phyloP scores from a whole-genome alignment of 768 basidiomycete species.

The Russula foetens region DNA sequence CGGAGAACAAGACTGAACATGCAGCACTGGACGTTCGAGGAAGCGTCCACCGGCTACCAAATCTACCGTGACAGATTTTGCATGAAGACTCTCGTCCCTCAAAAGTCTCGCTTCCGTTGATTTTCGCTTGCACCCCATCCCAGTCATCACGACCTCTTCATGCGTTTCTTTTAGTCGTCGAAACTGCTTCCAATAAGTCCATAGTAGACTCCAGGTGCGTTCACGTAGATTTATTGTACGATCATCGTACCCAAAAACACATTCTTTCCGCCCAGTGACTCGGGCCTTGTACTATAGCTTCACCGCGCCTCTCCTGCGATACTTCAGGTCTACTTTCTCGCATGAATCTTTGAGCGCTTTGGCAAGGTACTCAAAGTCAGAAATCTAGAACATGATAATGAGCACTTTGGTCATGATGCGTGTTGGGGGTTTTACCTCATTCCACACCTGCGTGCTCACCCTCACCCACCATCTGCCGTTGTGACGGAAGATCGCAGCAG shows the following conservation, averaged over 20 bases:
- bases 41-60: no score
- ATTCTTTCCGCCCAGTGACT: neutral
- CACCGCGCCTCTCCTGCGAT: neutral
- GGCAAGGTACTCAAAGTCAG: conserved; percentile 25
- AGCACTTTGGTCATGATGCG: neutral
- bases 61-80: no score
- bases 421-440: conserved; percentile 23
- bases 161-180: neutral
- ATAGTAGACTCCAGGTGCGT: neutral
- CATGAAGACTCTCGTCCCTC: no score
- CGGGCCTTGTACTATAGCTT: neutral
- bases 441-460: conserved; percentile 31
- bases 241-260: neutral
- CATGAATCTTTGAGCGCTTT: conserved; percentile 22
- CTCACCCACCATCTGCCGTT: conserved; percentile 30
- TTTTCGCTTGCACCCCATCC: no score
- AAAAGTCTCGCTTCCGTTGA: no score
- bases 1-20: no score
- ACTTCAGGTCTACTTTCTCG: conserved; percentile 17
- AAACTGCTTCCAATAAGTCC: no score
- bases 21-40: no score
- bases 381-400: conserved; percentile 16
- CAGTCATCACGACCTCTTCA: no score
- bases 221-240: neutral
- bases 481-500: conserved; percentile 25